Percentiles rank a stretch among this genome's conserved stretches.
phyloP scores from a whole-genome alignment of 371 early-diverging fungal genomes.

The Rhizopus sp. region DNA sequence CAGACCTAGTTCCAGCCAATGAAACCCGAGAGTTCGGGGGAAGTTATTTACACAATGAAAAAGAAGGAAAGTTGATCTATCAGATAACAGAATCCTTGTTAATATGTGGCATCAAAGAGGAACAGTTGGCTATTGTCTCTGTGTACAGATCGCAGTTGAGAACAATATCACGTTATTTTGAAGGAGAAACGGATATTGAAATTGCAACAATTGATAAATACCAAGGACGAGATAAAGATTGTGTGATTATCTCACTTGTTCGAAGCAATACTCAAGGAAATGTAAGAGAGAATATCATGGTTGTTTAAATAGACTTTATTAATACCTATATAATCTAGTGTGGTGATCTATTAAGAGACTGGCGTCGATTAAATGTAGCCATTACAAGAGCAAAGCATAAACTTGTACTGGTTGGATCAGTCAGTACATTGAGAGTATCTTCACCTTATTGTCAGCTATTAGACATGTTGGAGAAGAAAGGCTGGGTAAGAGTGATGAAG shows the following conservation, averaged over 20 bases:
- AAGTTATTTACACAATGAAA: constrained; percentile 64
- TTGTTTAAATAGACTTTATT: neutral
- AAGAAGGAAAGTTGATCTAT: constrained; percentile 68
- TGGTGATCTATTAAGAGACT: constrained; percentile 89
- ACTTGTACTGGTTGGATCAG: constrained; percentile 90
- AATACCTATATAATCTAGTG: constrained; percentile 16
- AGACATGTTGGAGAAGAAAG: constrained; percentile 45
- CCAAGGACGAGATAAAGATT: constrained; percentile 94
- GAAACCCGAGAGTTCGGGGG: constrained; percentile 35
- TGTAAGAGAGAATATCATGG: constrained; percentile 38
- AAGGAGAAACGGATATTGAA: constrained; percentile 51
- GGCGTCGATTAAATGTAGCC: constrained; percentile 97
- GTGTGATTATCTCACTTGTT: constrained; percentile 87
- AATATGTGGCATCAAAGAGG: constrained; percentile 63
- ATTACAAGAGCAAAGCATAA: constrained; percentile 93
- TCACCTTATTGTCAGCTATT: constrained; percentile 59
- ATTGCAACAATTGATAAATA: constrained; percentile 88
- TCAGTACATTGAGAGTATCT: constrained; percentile 60
- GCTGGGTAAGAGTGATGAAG: constrained; percentile 43
- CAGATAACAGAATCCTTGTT: constrained; percentile 57
- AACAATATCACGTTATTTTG: constrained; percentile 49
- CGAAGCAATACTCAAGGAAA: constrained; percentile 75
- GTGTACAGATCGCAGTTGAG: constrained; percentile 87
- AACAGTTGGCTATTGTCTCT: constrained; percentile 80
- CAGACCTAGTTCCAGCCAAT: constrained; percentile 72